Percentiles rank a stretch among this genome's conserved stretches.
These are phyloP conservation scores for Corinectria fuckeliana DNA, from an alignment of 2,329 filamentous ascomycete species.

Conservation along the genomic window DNA sequence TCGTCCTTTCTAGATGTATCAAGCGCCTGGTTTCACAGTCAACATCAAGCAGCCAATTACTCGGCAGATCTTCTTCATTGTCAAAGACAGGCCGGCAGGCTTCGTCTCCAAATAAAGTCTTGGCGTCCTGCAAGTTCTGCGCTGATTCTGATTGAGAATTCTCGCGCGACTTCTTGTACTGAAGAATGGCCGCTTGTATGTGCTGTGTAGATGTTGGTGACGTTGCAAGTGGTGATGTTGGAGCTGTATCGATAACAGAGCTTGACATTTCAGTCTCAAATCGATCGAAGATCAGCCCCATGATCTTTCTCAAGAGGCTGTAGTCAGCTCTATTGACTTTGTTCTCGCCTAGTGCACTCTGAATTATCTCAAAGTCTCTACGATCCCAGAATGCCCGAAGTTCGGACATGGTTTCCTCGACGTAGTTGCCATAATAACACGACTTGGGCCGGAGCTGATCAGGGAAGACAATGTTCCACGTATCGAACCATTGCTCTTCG, in stretches of 20 bases:
- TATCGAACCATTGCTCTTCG: not conserved
- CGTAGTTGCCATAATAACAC: not conserved
- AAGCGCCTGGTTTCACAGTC: too few relatives aligned
- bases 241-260: not conserved
- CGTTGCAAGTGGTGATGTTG: not conserved
- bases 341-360: not conserved
- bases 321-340: not conserved
- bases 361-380: not conserved
- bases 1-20: too few relatives aligned
- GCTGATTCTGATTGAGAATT: too few relatives aligned
- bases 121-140: too few relatives aligned
- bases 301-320: not conserved
- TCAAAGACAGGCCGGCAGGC: too few relatives aligned
- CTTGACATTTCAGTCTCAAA: not conserved
- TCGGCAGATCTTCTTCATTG: too few relatives aligned
- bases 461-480: not conserved
- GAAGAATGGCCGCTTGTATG: too few relatives aligned
- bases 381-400: not conserved
- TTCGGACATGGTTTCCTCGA: not conserved
- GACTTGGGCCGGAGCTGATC: not conserved
- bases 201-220: not conserved
- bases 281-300: not conserved
- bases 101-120: too few relatives aligned
- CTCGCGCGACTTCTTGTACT: too few relatives aligned
- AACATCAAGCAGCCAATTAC: too few relatives aligned